Evolutionary conservation across 257 asterid species (phyloP), one percentile per base, ranked within the genome.

Genomic region (Solanum lignicaule): DNA sequence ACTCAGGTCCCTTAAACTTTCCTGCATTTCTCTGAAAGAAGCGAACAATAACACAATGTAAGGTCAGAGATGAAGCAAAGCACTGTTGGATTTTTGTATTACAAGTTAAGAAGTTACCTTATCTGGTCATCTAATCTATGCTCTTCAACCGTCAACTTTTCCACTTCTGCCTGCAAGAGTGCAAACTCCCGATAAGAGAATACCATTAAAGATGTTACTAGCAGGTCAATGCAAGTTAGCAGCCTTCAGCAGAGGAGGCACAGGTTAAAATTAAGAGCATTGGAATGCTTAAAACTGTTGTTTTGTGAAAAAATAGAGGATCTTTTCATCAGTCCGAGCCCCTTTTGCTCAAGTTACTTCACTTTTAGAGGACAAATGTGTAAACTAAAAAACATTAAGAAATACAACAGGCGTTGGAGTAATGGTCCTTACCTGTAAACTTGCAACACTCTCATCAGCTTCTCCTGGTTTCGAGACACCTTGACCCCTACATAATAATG

Each of bases 381-480:
- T 41, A 11, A 55, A 33, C 21, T 15, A n/a, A 71, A 46, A 16
- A 71, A 11, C 33, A 21, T 4, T 21, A 14, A 72, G 84, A 32
- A 48, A 73, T 29, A 68, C 76, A 85, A 68, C 71, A 20, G 71
- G 29, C 7, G 0, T 82, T 52, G 43, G 46, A 43, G 84, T 72
- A 46, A 46, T 20, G 25, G 68, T 13, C 55, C 88, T 25, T 87
- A 94, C 99, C 98, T 97, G 96, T 93, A 97, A 89, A 92, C 95
- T 90, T 84, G 95, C 86, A 88, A 93, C 91, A 85, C 93, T 94
- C 72, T 93, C 96, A 31, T 95, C 95, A 32, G 87, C 91, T n/a
- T 95, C 99, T 86, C 98, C 99, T 12, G 97, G 95, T 86, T 94
- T 90, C 43, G 98, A 89, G 90, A 91, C 98, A 68, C 94, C 96